These are phyloP conservation scores for Auriscalpium microsporum DNA, from an alignment of 768 basidiomycete species.

Conservation along the genomic window DNA sequence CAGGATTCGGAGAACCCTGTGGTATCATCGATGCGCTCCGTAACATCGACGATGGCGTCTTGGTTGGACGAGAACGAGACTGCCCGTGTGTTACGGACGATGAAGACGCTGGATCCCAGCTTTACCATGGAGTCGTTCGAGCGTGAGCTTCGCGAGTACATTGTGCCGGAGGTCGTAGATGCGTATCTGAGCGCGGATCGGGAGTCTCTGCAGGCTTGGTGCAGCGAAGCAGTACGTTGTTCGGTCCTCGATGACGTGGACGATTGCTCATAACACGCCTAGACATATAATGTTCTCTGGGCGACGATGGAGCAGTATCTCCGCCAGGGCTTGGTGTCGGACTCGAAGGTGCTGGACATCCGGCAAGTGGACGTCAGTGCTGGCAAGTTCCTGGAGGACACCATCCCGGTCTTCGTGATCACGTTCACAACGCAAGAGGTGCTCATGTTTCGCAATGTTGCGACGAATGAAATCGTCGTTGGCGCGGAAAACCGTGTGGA, in stretches of 20 bases:
- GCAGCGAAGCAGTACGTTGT: slow-evolving; percentile 81
- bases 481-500: slow-evolving; percentile 89
- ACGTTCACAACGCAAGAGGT: slow-evolving; percentile 93
- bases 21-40: slow-evolving; percentile 68
- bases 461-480: slow-evolving; percentile 77
- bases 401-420: slow-evolving; percentile 84
- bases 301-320: slow-evolving; percentile 95
- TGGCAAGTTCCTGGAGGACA: slow-evolving; percentile 86
- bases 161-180: slow-evolving; percentile 95
- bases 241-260: neutral
- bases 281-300: slow-evolving; percentile 99
- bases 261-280: neutral
- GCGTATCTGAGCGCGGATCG: slow-evolving; percentile 89
- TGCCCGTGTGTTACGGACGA: slow-evolving; percentile 84
- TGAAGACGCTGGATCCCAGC: slow-evolving; percentile 80
- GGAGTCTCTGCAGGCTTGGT: slow-evolving; percentile 82
- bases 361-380: slow-evolving; percentile 90
- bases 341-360: slow-evolving; percentile 93
- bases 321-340: slow-evolving; percentile 81
- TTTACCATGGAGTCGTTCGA: slow-evolving; percentile 86
- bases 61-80: slow-evolving; percentile 98
- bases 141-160: slow-evolving; percentile 89
- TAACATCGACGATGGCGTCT: slow-evolving; percentile 78
- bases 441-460: slow-evolving; percentile 81
- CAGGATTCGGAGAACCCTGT: slow-evolving; percentile 93